Percentiles rank a stretch among this genome's conserved stretches.
Conservation (phyloP, 2,329 filamentous ascomycete species). For the Pseudopithomyces chartarum region DNA sequence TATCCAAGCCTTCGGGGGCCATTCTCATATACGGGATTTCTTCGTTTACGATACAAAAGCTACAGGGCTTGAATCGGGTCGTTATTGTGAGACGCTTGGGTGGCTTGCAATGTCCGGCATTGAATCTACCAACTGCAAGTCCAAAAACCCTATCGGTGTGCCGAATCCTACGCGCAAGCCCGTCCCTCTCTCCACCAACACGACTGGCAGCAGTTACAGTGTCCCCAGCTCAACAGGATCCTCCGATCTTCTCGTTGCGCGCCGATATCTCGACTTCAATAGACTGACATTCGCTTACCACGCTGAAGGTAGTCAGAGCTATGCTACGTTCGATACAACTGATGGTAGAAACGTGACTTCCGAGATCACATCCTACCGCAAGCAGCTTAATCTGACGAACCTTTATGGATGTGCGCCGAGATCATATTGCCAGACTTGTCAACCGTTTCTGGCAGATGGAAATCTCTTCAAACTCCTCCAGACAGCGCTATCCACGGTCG, state of each 20-base stretch:
- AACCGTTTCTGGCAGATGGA: slow-evolving; percentile 56
- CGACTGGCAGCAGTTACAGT: slow-evolving; percentile 29
- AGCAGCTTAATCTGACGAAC: slow-evolving; percentile 60
- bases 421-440: slow-evolving; percentile 64
- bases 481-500: slow-evolving; percentile 56
- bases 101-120: slow-evolving; percentile 70
- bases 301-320: slow-evolving; percentile 55
- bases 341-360: slow-evolving; percentile 54
- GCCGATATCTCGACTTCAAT: slow-evolving; percentile 73
- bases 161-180: slow-evolving; percentile 50
- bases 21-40: slow-evolving; percentile 69
- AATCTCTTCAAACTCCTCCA: slow-evolving; percentile 62
- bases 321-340: slow-evolving; percentile 54
- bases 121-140: slow-evolving; percentile 51
- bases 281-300: slow-evolving; percentile 69
- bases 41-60: slow-evolving; percentile 65
- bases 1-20: slow-evolving; percentile 69
- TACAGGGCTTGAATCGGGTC: slow-evolving; percentile 65
- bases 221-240: slow-evolving; percentile 40
- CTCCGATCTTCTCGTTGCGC: slow-evolving; percentile 55
- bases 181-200: slow-evolving; percentile 27
- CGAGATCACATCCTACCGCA: slow-evolving; percentile 57
- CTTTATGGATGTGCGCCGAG: slow-evolving; percentile 66
- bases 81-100: slow-evolving; percentile 71
- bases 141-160: slow-evolving; percentile 48